Conservation (phyloP, 768 basidiomycete genomes). For the Lactarius sp. region DNA sequence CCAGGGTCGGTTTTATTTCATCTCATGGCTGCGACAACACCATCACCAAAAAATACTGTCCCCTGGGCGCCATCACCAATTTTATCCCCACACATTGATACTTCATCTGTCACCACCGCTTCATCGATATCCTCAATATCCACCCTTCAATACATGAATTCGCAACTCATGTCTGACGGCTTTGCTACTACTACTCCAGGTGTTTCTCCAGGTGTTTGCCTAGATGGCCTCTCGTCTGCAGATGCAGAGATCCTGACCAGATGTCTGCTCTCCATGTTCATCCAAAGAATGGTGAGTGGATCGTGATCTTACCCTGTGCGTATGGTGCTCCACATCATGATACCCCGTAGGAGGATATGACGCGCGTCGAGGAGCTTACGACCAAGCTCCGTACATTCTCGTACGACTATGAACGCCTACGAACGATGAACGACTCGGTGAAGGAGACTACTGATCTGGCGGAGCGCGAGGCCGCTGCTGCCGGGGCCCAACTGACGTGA, state of each 20-base stretch:
- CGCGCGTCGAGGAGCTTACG: slow-evolving; percentile 46
- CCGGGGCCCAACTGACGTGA: slow-evolving; percentile 70
- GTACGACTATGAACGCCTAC: slow-evolving; percentile 76
- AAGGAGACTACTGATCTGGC: slow-evolving; percentile 62
- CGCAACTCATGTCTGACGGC: too few relatives aligned
- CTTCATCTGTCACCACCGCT: too few relatives aligned
- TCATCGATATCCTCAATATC: too few relatives aligned
- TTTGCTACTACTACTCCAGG: too few relatives aligned
- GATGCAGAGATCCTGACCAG: slow-evolving; percentile 8
- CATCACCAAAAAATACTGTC: slow-evolving; percentile 35
- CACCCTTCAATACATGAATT: too few relatives aligned
- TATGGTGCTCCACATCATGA: neutral
- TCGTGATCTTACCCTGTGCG: too few relatives aligned
- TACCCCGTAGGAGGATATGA: slow-evolving; percentile 36
- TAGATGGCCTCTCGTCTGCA: slow-evolving; percentile 56
- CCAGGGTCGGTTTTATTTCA: too few relatives aligned
- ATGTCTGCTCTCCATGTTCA: too few relatives aligned
- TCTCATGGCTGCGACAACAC: too few relatives aligned
- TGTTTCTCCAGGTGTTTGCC: slow-evolving; percentile 46
- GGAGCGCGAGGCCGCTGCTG: slow-evolving; percentile 70
- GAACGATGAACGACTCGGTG: slow-evolving; percentile 55
- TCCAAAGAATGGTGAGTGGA: slow-evolving; percentile 45
- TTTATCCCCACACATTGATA: slow-evolving; percentile 26
- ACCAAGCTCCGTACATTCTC: slow-evolving; percentile 73
- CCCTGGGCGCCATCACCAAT: slow-evolving; percentile 45